These are phyloP conservation scores for Cnidoscolus chayamansa DNA, from an alignment of 441 rosid genomes.

Conservation along the genomic window DNA sequence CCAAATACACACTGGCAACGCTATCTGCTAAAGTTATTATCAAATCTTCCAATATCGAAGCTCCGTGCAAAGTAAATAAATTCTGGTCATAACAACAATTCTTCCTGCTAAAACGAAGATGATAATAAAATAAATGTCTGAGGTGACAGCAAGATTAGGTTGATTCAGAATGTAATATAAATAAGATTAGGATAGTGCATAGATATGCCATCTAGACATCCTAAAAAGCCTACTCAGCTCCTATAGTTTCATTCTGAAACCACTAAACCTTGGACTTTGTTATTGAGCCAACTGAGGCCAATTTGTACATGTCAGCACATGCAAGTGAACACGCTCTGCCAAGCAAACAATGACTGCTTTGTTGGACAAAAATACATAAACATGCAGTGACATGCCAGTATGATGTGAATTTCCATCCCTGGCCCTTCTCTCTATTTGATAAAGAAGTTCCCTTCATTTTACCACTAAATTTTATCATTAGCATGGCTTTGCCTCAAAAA, in stretches of 20 bases:
- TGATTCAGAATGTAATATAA: not conserved
- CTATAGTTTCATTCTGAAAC: not conserved
- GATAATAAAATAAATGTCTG: slow-evolving; percentile 17
- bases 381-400: not conserved
- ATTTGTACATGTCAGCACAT: not conserved
- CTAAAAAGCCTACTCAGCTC: not conserved
- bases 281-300: not conserved
- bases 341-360: not conserved
- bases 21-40: slow-evolving; percentile 82
- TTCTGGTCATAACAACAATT: slow-evolving; percentile 47
- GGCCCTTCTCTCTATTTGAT: not conserved
- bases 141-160: not conserved
- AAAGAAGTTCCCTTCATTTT: no score
- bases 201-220: not conserved
- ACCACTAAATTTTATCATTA: no score
- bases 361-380: not conserved
- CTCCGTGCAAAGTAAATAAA: slow-evolving; percentile 58
- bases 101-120: slow-evolving; percentile 42
- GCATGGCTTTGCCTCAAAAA: no score
- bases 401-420: not conserved
- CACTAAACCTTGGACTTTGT: not conserved
- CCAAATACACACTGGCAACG: slow-evolving; percentile 70
- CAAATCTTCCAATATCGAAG: slow-evolving; percentile 79
- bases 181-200: not conserved
- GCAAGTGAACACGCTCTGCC: not conserved